Conservation (phyloP, 2,329 filamentous ascomycete species). For the Huntiella abstrusa region DNA sequence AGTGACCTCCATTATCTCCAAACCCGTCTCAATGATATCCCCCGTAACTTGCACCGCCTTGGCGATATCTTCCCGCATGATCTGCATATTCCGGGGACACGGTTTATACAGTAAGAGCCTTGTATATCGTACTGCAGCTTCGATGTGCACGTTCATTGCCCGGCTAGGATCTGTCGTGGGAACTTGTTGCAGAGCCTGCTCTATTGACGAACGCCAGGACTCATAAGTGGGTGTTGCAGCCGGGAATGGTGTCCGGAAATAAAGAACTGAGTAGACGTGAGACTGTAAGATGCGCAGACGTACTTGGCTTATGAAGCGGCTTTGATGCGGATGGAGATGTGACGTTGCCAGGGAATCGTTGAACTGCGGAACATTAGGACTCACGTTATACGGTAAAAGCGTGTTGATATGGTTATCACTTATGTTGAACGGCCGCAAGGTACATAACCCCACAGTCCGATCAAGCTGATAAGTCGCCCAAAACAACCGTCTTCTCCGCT, state of each 20-base stretch:
- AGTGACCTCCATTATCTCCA: neutral
- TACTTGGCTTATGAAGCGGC: constrained; percentile 3
- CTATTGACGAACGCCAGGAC: neutral
- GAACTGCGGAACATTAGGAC: neutral
- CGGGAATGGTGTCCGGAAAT: neutral
- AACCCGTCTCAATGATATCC: neutral
- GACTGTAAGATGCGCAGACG: constrained; percentile 6
- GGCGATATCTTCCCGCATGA: neutral
- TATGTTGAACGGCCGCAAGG: constrained; percentile 9
- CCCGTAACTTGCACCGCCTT: neutral
- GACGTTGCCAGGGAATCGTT: neutral
- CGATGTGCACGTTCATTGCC: neutral
- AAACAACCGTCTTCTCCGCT: neutral
- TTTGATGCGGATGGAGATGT: neutral
- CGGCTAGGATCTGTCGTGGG: neutral
- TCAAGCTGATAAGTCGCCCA: constrained; percentile 11
- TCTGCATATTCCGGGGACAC: constrained; percentile 6
- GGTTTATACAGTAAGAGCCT: constrained; percentile 4
- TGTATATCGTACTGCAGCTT: neutral
- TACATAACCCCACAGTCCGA: constrained; percentile 10
- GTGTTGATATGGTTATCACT: constrained; percentile 7
- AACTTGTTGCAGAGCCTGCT: neutral
- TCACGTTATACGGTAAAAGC: constrained; percentile 3
- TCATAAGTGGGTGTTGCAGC: neutral
- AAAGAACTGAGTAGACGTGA: constrained; percentile 4